phyloP scores from a whole-genome alignment of 768 basidiomycete genomes.

The Kwoniella dendrophila region DNA sequence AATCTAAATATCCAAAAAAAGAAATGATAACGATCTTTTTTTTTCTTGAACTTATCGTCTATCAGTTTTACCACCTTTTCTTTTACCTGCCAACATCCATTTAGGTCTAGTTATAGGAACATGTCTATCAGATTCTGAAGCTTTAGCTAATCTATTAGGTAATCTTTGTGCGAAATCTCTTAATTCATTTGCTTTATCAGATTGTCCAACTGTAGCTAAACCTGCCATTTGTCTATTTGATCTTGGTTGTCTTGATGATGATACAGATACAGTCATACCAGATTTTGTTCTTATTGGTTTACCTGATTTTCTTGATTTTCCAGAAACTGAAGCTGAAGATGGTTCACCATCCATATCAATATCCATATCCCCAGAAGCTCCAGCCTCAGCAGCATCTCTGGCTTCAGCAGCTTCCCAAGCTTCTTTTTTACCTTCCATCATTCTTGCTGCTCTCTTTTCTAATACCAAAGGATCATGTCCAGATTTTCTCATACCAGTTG shows the following conservation, averaged over 20 bases:
- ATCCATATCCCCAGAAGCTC: conserved; percentile 66
- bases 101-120: conserved; percentile 56
- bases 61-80: conserved; percentile 56
- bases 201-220: conserved; percentile 78
- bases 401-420: conserved; percentile 66
- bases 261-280: conserved; percentile 47
- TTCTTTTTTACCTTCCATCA: conserved; percentile 60
- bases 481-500: conserved; percentile 76
- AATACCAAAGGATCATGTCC: conserved; percentile 86
- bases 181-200: conserved; percentile 73
- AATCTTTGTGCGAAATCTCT: conserved; percentile 83
- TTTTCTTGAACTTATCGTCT: conserved; percentile 50
- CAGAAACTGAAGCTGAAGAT: neutral
- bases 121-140: conserved; percentile 70
- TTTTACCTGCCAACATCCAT: conserved; percentile 55
- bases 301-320: too few species aligned
- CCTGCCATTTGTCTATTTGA: conserved; percentile 77
- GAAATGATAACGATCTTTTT: too few species aligned
- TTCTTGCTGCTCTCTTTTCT: conserved; percentile 79
- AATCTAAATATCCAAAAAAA: too few species aligned
- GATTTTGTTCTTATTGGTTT: conserved; percentile 59
- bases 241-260: conserved; percentile 64
- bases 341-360: conserved; percentile 31
- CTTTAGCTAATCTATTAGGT: conserved; percentile 84
- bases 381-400: conserved; percentile 37